A percentile compares a stretch with the other conserved stretches of the same genome.
Evolutionary conservation across 495 filamentous ascomycete genomes (phyloP).

Genomic region (Penicillium argentinense): DNA sequence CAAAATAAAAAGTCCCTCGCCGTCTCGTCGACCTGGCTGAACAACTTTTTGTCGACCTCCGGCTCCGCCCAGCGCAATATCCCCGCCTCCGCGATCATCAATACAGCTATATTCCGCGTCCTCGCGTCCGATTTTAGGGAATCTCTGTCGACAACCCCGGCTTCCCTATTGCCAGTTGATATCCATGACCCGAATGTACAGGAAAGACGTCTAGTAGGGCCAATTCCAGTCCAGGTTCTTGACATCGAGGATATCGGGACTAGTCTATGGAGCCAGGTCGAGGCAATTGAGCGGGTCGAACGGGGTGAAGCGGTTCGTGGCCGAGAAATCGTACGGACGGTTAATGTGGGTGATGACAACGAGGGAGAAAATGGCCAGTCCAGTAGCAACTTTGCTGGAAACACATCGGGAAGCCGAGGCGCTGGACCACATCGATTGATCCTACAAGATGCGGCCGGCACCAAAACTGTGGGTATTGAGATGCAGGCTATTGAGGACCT

Average conservation of each 20-base stretch:
- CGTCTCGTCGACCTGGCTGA: conserved; percentile 45
- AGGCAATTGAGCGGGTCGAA: conserved; percentile 78
- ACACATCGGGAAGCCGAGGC: conserved; percentile 23
- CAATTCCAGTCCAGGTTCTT: conserved; percentile 77
- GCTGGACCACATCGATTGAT: conserved; percentile 75
- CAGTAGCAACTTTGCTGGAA: conserved; percentile 11
- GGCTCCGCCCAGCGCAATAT: conserved; percentile 47
- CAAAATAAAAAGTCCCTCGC: conserved; percentile 41
- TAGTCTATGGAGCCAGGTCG: conserved; percentile 80
- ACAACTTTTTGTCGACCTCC: conserved; percentile 35
- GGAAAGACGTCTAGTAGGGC: conserved; percentile 53
- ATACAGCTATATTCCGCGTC: conserved; percentile 79
- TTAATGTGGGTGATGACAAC: conserved; percentile 52
- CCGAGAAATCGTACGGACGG: conserved; percentile 74
- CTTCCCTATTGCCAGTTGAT: conserved; percentile 58
- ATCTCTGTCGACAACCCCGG: conserved; percentile 49
- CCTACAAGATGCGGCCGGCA: conserved; percentile 76
- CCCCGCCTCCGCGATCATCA: conserved; percentile 68
- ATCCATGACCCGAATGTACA: conserved; percentile 50
- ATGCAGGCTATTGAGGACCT: conserved; percentile 64
- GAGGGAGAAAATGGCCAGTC: conserved; percentile 21
- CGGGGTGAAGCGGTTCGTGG: conserved; percentile 82
- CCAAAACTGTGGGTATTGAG: conserved; percentile 71
- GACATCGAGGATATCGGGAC: conserved; percentile 79
- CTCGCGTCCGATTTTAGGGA: conserved; percentile 73